Percentiles rank a stretch among this genome's conserved stretches.
phyloP scores from a whole-genome alignment of 2,329 filamentous ascomycete genomes.

The Calonectria ilicicola region DNA sequence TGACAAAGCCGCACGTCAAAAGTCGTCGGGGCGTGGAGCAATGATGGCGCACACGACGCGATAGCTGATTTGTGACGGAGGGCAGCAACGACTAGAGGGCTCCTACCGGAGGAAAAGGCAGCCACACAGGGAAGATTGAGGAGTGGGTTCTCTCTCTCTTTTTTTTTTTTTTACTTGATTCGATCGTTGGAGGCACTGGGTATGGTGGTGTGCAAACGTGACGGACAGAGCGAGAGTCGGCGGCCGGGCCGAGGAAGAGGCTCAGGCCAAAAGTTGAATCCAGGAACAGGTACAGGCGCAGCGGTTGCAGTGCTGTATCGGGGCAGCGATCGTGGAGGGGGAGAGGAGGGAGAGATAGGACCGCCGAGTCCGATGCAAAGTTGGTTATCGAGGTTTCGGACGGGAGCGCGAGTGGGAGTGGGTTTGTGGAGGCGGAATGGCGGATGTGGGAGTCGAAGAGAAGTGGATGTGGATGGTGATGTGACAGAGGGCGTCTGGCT shows the following conservation, averaged over 20 bases:
- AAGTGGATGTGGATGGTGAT: conserved; percentile 16
- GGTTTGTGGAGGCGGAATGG: conserved; percentile 27
- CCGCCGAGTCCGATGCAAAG: conserved; percentile 13
- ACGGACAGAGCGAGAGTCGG: conserved; percentile 14
- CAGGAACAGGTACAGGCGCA: not conserved
- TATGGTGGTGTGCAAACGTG: conserved; percentile 20
- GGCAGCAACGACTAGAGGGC: conserved; percentile 4
- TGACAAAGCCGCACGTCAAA: conserved; percentile 8
- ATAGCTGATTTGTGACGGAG: conserved; percentile 2
- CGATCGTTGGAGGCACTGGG: conserved; percentile 14
- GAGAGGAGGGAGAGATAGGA: not conserved
- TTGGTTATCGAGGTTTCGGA: conserved; percentile 15
- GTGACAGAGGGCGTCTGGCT: conserved; percentile 11
- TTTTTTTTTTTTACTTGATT: not conserved
- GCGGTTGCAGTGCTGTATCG: not conserved
- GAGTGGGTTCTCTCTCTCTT: not conserved
- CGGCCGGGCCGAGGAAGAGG: conserved; percentile 20
- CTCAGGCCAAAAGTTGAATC: conserved; percentile 1
- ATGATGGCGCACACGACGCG: conserved; percentile 9
- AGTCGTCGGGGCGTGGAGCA: conserved; percentile 1
- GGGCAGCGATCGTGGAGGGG: not conserved
- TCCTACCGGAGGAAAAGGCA: not conserved
- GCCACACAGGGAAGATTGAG: conserved; percentile 6
- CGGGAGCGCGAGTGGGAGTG: conserved; percentile 13
- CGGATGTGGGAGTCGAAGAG: conserved; percentile 21